These are phyloP conservation scores for Neurospora terricola DNA, from an alignment of 495 filamentous ascomycete species.

Conservation along the genomic window DNA sequence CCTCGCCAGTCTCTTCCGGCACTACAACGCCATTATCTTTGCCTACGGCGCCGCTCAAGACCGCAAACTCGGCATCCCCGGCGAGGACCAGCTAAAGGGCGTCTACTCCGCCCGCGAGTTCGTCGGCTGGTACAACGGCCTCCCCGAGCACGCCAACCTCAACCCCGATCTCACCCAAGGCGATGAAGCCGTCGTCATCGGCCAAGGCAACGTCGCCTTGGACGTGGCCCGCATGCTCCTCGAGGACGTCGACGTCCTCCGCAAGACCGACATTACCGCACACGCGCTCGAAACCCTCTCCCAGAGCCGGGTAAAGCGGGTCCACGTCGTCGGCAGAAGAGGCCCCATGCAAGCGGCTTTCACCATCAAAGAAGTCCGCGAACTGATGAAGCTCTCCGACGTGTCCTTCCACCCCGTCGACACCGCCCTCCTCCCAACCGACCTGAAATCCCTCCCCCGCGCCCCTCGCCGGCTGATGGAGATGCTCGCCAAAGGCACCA, in stretches of 20 bases:
- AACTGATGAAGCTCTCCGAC: slow-evolving; percentile 66
- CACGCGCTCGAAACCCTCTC: slow-evolving; percentile 65
- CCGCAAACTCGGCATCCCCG: slow-evolving; percentile 63
- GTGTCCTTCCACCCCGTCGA: slow-evolving; percentile 66
- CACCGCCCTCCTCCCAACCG: slow-evolving; percentile 50
- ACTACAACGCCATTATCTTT: slow-evolving; percentile 90
- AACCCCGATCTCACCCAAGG: slow-evolving; percentile 65
- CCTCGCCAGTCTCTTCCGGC: slow-evolving; percentile 55
- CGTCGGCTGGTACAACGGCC: slow-evolving; percentile 97
- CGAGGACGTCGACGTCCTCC: slow-evolving; percentile 56
- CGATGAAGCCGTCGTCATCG: slow-evolving; percentile 81
- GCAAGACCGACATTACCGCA: slow-evolving; percentile 79
- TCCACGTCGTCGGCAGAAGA: slow-evolving; percentile 76
- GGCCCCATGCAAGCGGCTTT: slow-evolving; percentile 89
- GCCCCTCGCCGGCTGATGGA: slow-evolving; percentile 68
- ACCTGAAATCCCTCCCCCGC: slow-evolving; percentile 55
- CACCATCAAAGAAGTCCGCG: slow-evolving; percentile 86
- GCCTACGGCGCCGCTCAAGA: slow-evolving; percentile 87
- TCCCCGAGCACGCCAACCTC: slow-evolving; percentile 73
- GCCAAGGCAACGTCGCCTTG: slow-evolving; percentile 91
- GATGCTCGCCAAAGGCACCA: slow-evolving; percentile 59
- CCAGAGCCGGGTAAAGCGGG: slow-evolving; percentile 65
- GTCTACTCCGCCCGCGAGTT: slow-evolving; percentile 88
- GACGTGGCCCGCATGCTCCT: slow-evolving; percentile 88
- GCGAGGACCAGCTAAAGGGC: slow-evolving; percentile 60